A percentile compares a stretch with the other conserved stretches of the same genome.
Conservation (phyloP, 2,329 filamentous ascomycete genomes). For the Clarireedia homoeocarpa region DNA sequence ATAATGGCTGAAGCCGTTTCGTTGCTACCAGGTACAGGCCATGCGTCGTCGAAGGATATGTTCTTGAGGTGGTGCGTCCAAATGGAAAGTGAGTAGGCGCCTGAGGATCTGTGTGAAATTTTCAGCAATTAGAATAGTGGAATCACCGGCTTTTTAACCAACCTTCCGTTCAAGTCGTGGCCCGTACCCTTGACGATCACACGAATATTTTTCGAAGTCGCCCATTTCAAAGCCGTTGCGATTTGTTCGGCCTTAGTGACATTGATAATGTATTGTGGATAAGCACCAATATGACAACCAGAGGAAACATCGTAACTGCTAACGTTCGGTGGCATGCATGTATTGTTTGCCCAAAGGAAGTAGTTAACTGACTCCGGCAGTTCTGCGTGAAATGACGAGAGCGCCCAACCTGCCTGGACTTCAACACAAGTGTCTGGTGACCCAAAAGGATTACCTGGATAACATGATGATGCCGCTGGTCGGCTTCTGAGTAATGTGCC, state of each 20-base stretch:
- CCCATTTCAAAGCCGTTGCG: slow-evolving; percentile 36
- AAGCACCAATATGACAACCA: slow-evolving; percentile 14
- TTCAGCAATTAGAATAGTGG: slow-evolving; percentile 8
- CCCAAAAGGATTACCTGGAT: slow-evolving; percentile 14
- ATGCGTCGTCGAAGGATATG: not conserved
- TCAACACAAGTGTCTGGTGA: slow-evolving; percentile 24
- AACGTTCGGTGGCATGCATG: slow-evolving; percentile 29
- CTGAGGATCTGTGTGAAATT: slow-evolving; percentile 24
- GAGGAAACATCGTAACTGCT: not conserved
- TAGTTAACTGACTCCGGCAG: slow-evolving; percentile 26
- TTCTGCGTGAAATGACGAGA: slow-evolving; percentile 30
- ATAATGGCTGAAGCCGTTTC: slow-evolving; percentile 3
- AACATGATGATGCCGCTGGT: slow-evolving; percentile 31
- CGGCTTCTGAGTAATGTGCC: slow-evolving; percentile 29
- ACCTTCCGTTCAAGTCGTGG: slow-evolving; percentile 31
- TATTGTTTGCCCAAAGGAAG: slow-evolving; percentile 35
- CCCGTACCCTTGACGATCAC: slow-evolving; percentile 37
- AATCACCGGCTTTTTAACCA: slow-evolving; percentile 11
- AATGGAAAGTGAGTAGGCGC: slow-evolving; percentile 16
- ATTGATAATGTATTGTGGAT: slow-evolving; percentile 34
- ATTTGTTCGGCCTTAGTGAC: slow-evolving; percentile 31
- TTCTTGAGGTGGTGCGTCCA: slow-evolving; percentile 12
- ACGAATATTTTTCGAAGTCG: slow-evolving; percentile 35
- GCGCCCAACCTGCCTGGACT: slow-evolving; percentile 27
- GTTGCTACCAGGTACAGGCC: not conserved